phyloP scores from a whole-genome alignment of 2,329 filamentous ascomycete species.

The Pezicula carpinea region DNA sequence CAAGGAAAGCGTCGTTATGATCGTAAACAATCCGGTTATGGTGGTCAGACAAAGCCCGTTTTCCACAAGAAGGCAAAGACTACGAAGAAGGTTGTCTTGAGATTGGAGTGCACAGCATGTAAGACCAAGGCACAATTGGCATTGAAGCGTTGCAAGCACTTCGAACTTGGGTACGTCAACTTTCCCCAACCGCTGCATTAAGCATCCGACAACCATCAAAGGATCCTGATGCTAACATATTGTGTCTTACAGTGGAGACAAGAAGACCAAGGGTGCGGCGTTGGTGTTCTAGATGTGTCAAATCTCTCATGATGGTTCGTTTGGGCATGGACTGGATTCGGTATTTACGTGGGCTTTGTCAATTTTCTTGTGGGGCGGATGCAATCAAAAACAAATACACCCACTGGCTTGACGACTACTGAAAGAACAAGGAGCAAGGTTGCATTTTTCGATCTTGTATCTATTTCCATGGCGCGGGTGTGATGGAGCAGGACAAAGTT shows the following conservation, averaged over 20 bases:
- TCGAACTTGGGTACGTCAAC: conserved; percentile 87
- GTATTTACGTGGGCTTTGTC: conserved; percentile 21
- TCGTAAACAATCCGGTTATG: conserved; percentile 98
- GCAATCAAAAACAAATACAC: conserved; percentile 7
- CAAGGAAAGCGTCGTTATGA: conserved; percentile 99
- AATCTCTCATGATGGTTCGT: conserved; percentile 11
- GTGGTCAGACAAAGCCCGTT: conserved; percentile 99
- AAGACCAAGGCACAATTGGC: conserved; percentile 98
- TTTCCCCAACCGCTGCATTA: background rate
- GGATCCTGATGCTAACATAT: conserved; percentile 35
- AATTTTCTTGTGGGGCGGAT: conserved; percentile 7
- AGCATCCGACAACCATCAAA: background rate
- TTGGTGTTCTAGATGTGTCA: conserved; percentile 85
- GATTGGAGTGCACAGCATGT: conserved; percentile 95
- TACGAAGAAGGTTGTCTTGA: conserved; percentile 99
- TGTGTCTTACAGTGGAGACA: conserved; percentile 77
- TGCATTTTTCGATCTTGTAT: conserved; percentile 21
- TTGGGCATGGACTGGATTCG: conserved; percentile 19
- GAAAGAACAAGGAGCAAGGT: conserved; percentile 17
- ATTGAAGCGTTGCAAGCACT: conserved; percentile 99
- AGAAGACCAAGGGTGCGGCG: conserved; percentile 99
- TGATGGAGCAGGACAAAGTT: conserved; percentile 26
- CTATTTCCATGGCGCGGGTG: conserved; percentile 22
- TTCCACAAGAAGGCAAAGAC: conserved; percentile 99
- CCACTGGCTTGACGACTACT: conserved; percentile 13